phyloP scores from a whole-genome alignment of 805 yeast species.

The Tetrapisispora phaffii region DNA sequence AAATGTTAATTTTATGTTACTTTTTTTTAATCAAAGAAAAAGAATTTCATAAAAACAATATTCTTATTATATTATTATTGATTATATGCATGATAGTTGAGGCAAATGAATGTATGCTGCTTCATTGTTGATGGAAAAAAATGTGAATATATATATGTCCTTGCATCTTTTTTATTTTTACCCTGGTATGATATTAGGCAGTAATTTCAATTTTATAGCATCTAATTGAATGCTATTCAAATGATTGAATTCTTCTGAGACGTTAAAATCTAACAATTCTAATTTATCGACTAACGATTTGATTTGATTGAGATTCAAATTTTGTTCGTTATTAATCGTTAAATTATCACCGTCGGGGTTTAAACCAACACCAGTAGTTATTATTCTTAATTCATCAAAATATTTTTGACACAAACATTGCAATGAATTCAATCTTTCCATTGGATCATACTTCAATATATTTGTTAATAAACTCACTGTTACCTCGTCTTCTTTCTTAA shows the following conservation, averaged over 20 bases:
- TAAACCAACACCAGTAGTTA: not conserved
- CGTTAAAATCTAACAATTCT: constrained; percentile 21
- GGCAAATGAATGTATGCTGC: not conserved
- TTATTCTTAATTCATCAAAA: constrained; percentile 25
- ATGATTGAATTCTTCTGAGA: constrained; percentile 21
- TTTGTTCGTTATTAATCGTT: constrained; percentile 2
- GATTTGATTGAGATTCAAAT: constrained; percentile 4
- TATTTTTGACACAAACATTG: constrained; percentile 26
- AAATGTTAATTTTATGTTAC: too few species aligned
- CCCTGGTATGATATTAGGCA: constrained; percentile 9
- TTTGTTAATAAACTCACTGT: constrained; percentile 46
- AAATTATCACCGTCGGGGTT: not conserved
- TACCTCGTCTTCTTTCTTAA: constrained; percentile 40
- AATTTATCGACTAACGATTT: constrained; percentile 15
- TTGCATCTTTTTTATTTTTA: not conserved
- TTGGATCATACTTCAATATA: constrained; percentile 61
- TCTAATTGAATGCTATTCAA: constrained; percentile 20
- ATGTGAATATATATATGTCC: not conserved
- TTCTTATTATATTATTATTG: too few species aligned
- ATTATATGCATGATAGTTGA: not conserved
- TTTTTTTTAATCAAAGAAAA: too few species aligned
- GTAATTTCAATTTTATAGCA: constrained; percentile 18
- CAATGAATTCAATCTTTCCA: constrained; percentile 48
- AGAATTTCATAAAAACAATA: too few species aligned
- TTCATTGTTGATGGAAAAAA: not conserved